A percentile compares a stretch with the other conserved stretches of the same genome.
phyloP scores from a whole-genome alignment of 306 rosid genomes.

The Senna tora region DNA sequence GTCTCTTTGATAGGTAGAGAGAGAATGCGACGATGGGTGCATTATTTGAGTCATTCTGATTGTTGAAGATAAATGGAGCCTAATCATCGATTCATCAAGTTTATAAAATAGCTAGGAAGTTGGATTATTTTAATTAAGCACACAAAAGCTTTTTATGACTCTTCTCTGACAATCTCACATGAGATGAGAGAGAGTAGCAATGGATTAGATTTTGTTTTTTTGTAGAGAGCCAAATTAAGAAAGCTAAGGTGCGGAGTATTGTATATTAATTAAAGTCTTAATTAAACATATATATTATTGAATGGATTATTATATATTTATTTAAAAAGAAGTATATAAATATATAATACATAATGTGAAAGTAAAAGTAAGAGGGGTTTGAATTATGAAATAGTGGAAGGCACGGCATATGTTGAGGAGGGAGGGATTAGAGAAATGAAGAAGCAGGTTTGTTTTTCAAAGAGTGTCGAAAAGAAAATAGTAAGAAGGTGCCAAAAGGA shows the following conservation, averaged over 20 bases:
- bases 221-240: too few relatives aligned
- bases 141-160: background rate
- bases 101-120: background rate
- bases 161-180: background rate
- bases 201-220: background rate
- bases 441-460: too few relatives aligned
- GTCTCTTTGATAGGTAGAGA: too few relatives aligned
- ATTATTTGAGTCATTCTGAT: background rate
- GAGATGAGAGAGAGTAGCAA: background rate
- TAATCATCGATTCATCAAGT: background rate
- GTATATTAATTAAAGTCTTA: too few relatives aligned
- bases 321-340: background rate
- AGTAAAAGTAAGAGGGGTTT: background rate
- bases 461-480: too few relatives aligned
- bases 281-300: too few relatives aligned
- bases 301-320: too few relatives aligned
- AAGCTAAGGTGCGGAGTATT: too few relatives aligned
- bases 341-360: background rate
- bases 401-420: background rate
- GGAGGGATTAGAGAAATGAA: too few relatives aligned
- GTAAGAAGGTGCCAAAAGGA: too few relatives aligned
- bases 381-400: background rate
- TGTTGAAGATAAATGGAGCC: background rate
- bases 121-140: background rate
- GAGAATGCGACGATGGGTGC: constrained; percentile 22